These are phyloP conservation scores for Penicillium sp. DNA, from an alignment of 2,329 filamentous ascomycete genomes.

Conservation along the genomic window DNA sequence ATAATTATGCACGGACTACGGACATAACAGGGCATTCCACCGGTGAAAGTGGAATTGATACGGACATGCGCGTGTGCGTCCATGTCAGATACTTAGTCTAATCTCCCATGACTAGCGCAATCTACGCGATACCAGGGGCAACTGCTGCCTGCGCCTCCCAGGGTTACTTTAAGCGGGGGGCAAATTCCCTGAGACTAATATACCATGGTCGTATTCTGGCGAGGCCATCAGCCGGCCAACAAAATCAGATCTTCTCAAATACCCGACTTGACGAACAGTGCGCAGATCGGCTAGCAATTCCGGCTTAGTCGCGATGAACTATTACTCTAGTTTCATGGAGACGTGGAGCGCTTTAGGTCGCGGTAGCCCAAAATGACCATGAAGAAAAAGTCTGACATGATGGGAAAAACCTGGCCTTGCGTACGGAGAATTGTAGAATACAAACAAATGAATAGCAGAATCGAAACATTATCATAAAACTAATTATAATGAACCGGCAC, in stretches of 20 bases:
- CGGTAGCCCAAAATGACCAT: constrained; percentile 1
- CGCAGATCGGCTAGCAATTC: constrained; percentile 8
- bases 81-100: background rate
- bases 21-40: background rate
- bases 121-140: background rate
- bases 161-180: background rate
- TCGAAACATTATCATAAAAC: too few relatives aligned
- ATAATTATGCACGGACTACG: background rate
- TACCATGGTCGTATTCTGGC: background rate
- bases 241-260: constrained; percentile 4
- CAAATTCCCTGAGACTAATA: background rate
- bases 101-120: background rate
- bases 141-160: constrained; percentile 1
- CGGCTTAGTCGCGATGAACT: constrained; percentile 7
- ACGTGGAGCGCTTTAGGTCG: background rate
- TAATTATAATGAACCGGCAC: background rate
- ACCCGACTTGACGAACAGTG: constrained; percentile 7
- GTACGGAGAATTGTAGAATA: background rate
- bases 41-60: background rate
- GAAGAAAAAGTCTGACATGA: background rate
- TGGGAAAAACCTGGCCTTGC: background rate
- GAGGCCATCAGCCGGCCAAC: background rate
- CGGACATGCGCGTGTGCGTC: background rate
- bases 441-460: background rate
- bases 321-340: constrained; percentile 8